phyloP scores from a whole-genome alignment of 768 basidiomycete species.

The Hydnomerulius pinastri region DNA sequence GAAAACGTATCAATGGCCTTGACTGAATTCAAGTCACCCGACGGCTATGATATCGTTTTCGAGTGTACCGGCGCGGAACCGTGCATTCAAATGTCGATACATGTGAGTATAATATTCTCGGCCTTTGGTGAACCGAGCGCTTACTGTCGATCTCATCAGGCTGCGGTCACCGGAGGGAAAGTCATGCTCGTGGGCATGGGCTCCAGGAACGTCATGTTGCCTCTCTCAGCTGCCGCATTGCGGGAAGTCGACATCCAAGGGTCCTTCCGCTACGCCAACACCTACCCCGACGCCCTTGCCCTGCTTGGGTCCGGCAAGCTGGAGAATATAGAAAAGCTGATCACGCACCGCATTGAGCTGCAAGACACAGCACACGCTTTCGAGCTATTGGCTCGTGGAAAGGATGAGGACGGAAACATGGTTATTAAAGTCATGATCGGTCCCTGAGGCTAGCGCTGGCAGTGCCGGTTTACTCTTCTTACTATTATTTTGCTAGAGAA shows the following conservation, averaged over 20 bases:
- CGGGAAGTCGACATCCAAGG: slow-evolving; percentile 94
- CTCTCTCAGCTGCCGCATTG: slow-evolving; percentile 78
- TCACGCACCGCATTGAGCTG: slow-evolving; percentile 76
- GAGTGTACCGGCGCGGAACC: slow-evolving; percentile 95
- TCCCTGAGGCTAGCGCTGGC: slow-evolving; percentile 22
- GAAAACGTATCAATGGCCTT: slow-evolving; percentile 55
- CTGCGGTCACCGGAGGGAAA: slow-evolving; percentile 81
- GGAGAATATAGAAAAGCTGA: slow-evolving; percentile 65
- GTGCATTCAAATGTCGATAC: slow-evolving; percentile 88
- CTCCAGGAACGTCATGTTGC: slow-evolving; percentile 75
- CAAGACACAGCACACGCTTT: slow-evolving; percentile 74
- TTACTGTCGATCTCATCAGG: slow-evolving; percentile 44
- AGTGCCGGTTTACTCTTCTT: background rate
- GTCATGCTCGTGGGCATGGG: slow-evolving; percentile 98
- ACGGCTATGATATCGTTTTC: slow-evolving; percentile 91
- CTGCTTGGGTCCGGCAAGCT: slow-evolving; percentile 71
- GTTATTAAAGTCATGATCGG: slow-evolving; percentile 91
- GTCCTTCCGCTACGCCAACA: slow-evolving; percentile 89
- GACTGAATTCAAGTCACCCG: slow-evolving; percentile 54
- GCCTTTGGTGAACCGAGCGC: slow-evolving; percentile 8
- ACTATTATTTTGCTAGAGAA: slow-evolving; percentile 7
- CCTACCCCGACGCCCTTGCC: slow-evolving; percentile 82
- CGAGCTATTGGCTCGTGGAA: slow-evolving; percentile 74
- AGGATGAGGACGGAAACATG: slow-evolving; percentile 76
- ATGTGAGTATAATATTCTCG: slow-evolving; percentile 56